Evolutionary conservation across 2,329 filamentous ascomycete genomes (phyloP).

Genomic region (Nemania sp.): DNA sequence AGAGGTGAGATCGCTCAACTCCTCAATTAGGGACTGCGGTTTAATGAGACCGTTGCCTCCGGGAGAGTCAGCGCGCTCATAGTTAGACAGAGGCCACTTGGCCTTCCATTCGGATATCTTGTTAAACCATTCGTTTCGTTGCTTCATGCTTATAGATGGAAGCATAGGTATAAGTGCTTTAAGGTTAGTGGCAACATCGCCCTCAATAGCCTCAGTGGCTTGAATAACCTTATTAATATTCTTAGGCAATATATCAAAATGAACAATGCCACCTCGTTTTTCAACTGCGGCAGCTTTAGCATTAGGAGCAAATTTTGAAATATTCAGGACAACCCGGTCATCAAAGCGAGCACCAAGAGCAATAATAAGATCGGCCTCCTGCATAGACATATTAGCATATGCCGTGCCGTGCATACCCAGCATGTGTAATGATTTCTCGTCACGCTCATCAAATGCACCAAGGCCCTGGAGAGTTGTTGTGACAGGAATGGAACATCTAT

Average conservation of each 20-base stretch:
- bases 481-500: conserved; percentile 13
- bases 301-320: conserved; percentile 84
- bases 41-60: conserved; percentile 94
- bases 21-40: conserved; percentile 89
- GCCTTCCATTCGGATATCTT: conserved; percentile 88
- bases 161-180: conserved; percentile 10
- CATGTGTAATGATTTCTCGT: conserved; percentile 96
- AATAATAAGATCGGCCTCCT: conserved; percentile 94
- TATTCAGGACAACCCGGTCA: conserved; percentile 84
- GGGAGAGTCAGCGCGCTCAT: conserved; percentile 68
- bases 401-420: conserved; percentile 97
- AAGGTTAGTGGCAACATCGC: conserved; percentile 48
- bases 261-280: conserved; percentile 90
- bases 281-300: conserved; percentile 86
- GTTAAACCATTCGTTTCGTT: conserved; percentile 82
- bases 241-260: conserved; percentile 99
- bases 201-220: conserved; percentile 92
- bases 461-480: conserved; percentile 79
- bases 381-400: conserved; percentile 99
- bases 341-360: conserved; percentile 93
- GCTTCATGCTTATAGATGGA: conserved; percentile 50
- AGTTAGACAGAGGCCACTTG: conserved; percentile 82
- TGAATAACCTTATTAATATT: conserved; percentile 99
- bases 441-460: conserved; percentile 88
- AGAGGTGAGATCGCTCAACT: conserved; percentile 81